Percentiles rank a stretch among this genome's conserved stretches.
phyloP scores from a whole-genome alignment of 345 rosid genomes.

The Pistacia atlantica region DNA sequence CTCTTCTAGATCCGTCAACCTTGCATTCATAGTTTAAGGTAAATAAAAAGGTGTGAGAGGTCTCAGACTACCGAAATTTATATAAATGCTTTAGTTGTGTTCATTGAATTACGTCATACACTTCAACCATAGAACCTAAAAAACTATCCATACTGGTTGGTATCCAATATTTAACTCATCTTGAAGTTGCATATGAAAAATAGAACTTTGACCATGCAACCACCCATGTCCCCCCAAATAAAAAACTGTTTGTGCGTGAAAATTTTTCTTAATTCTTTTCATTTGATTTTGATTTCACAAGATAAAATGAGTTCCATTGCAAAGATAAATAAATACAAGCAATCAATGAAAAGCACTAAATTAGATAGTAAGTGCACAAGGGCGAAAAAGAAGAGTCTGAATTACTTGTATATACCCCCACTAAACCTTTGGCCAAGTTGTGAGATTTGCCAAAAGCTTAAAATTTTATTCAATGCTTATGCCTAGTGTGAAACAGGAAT shows the following conservation, averaged over 20 bases:
- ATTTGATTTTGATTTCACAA: neutral
- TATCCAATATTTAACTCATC: neutral
- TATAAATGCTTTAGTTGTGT: neutral
- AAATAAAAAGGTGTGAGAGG: neutral
- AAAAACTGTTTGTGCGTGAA: neutral
- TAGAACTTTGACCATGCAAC: neutral
- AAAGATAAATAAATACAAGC: neutral
- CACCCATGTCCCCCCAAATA: neutral
- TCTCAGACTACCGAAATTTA: neutral
- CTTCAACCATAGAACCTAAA: neutral
- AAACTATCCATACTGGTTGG: neutral
- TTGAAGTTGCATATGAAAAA: neutral
- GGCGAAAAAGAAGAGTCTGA: neutral
- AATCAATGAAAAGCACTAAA: neutral
- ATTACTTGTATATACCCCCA: neutral
- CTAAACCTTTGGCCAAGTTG: neutral
- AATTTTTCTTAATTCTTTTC: too few relatives aligned
- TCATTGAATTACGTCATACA: neutral
- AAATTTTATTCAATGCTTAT: neutral
- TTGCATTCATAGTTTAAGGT: conserved; percentile 25
- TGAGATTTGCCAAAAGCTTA: neutral
- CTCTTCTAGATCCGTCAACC: conserved; percentile 87
- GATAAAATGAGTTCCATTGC: neutral
- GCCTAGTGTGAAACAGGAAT: neutral
- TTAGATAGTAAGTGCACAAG: neutral